Base-by-base conservation (phyloP, 805 yeast genomes). In the Wickerhamiella brachini region DNA sequence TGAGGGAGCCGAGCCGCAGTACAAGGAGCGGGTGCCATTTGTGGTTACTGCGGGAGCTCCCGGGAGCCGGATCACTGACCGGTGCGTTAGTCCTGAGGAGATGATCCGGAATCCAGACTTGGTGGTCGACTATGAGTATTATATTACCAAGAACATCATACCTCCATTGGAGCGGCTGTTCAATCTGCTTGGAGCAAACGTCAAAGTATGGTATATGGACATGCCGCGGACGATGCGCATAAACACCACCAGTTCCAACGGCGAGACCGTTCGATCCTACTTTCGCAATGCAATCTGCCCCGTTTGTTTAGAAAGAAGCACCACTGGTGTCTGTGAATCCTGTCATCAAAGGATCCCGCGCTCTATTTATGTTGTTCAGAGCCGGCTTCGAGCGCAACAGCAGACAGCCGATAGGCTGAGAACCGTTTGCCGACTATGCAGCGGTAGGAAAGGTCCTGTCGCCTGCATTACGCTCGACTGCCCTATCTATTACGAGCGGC, bases 101-200 rank as follows among this genome's bases (percentile, higher is more conserved):
- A 78, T 82, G 54, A 62, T 89, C n/a, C 59, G 66, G 1, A 54
- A 70, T 51, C 48, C 73, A 63, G 59, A 54, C 4, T 62, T 74
- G 51, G 74, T 71, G 46, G 63, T 93, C 18, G 98, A 93, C 60
- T 73, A 82, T 20, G 87, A 85, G 41, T 93, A 93, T 62, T 93
- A 93, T 65, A 87, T 93, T 47, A 76, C 76, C 2, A 83, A 85
- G 60, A 86, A 86, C 2, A 65, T 93, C 46, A 78, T 90, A 8
- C 97, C 98, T 1, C 97, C 98, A 0, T 67, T 93, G 50, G 94
- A 86, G 55, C 69, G 98, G 53, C 69, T 90, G 2, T 85, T 93
- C 65, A 83, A 80, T 58, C 65, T 90, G 13, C 67, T 87, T 52
- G 98, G 98, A 0, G 93, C 84, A 2, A 83, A 87, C 66, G 73